Conservation (phyloP, 306 rosid species). For the Ormosia semicastrata region DNA sequence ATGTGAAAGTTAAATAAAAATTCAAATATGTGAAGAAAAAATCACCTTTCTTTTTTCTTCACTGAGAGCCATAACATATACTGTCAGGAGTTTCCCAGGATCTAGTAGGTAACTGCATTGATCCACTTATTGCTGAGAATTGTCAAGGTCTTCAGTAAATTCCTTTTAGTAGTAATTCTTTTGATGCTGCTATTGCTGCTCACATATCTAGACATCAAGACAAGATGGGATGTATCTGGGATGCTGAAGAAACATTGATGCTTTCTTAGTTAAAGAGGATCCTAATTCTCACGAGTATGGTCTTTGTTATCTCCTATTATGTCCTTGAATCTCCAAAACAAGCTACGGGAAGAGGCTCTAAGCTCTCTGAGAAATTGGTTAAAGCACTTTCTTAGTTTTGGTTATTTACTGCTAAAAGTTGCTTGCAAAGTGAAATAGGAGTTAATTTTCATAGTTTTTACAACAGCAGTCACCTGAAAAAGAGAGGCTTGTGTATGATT, state of each 20-base stretch:
- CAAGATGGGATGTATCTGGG: too few relatives aligned
- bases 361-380: constrained; percentile 31
- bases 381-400: constrained; percentile 43
- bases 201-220: too few relatives aligned
- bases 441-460: background rate
- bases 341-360: constrained; percentile 25
- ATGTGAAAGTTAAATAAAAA: background rate
- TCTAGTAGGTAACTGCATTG: too few relatives aligned
- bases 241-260: too few relatives aligned
- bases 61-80: constrained; percentile 20
- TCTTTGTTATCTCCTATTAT: background rate
- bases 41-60: background rate
- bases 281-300: constrained; percentile 20
- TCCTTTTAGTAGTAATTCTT: too few relatives aligned
- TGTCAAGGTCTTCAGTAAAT: too few relatives aligned
- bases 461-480: constrained; percentile 35
- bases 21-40: background rate
- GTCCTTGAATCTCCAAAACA: constrained; percentile 16
- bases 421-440: constrained; percentile 5
- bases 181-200: too few relatives aligned
- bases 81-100: constrained; percentile 64
- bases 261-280: constrained; percentile 28
- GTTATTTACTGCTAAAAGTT: background rate
- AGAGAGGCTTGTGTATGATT: constrained; percentile 36
- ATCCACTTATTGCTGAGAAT: too few relatives aligned